Evolutionary conservation across 208 protist species (phyloP).

Genomic region (Jaenimonas drosophilae): DNA sequence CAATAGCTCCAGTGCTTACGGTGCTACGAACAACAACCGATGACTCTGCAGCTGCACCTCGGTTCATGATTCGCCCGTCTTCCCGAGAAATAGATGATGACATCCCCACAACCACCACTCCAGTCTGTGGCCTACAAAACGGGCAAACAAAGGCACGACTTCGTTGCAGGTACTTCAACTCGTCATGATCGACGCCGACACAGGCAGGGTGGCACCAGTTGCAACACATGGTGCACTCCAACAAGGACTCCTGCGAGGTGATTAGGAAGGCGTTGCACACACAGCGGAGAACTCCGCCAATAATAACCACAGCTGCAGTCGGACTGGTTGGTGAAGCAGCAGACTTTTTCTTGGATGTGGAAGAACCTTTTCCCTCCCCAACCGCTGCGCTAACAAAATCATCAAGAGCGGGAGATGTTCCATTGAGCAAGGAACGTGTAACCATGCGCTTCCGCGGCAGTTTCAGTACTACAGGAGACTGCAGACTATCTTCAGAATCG

Average conservation of each 20-base stretch:
- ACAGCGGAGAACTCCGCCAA: conserved; percentile 57
- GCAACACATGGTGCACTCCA: conserved; percentile 55
- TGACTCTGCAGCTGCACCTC: too few relatives aligned
- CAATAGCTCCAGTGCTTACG: too few relatives aligned
- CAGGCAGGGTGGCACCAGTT: conserved; percentile 75
- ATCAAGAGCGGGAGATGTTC: conserved; percentile 13
- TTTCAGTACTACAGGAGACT: conserved; percentile 7
- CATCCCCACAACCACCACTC: not conserved
- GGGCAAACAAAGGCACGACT: conserved; percentile 42
- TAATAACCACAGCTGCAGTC: conserved; percentile 5
- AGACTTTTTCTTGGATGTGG: too few relatives aligned
- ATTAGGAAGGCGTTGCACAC: conserved; percentile 66
- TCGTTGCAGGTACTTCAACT: conserved; percentile 21
- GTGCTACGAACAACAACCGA: too few relatives aligned
- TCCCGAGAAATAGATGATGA: not conserved
- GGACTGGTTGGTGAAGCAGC: not conserved
- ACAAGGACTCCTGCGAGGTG: conserved; percentile 30
- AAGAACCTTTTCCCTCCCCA: too few relatives aligned
- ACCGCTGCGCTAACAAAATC: too few relatives aligned
- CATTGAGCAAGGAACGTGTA: conserved; percentile 49
- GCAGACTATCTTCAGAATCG: too few relatives aligned
- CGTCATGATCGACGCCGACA: conserved; percentile 52
- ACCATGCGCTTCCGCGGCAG: conserved; percentile 39
- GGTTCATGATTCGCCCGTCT: too few relatives aligned
- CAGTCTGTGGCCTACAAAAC: conserved; percentile 19